Base-by-base conservation (phyloP, 2,329 filamentous ascomycete species). In the Xylariaceae sp. region DNA sequence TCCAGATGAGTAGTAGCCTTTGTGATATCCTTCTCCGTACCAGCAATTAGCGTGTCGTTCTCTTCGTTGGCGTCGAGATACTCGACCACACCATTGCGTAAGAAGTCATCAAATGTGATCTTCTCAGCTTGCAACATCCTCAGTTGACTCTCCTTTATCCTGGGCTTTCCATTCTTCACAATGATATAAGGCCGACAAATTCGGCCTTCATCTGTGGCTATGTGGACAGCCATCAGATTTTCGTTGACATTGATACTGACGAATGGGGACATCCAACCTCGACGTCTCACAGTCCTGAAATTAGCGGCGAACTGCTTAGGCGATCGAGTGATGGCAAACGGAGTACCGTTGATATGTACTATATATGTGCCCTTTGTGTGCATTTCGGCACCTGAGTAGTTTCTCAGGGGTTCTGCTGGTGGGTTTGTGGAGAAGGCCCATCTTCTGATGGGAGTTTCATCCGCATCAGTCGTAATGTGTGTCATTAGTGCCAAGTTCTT, bases 401-500 rank as follows among this genome's bases (percentile, higher is more conserved):
- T 81, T 42, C 88, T 87, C 53, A 95, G 84, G 2, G 87, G 86
- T 64, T 88, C 86, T 39, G 96, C 89, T 58, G 93, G 90, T 2
- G 90, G 88, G 50, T 96, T 92, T 30, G 97, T 81, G 58, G 90
- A 87, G 71, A 92, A 94, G 1, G 97, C 87, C 72, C 95, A 86
- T 69, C 90, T 88, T 68, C 87, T 88, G 13, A 99, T 90, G 0
- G 94, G 92, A 15, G 86, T 90, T 72, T 97, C 94, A 58, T 97
- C 92, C 58, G 96, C 91, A 64, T 96, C 91, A 1, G 94, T 99
- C 0, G 94, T 99, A 68, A 99, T 97, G 71, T 99, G 95, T 55
- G 95, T 99, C 94, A 99, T 99, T 59, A 99, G 80, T 7, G 94
- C 94, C 78, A 99, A 76, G 71, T 99, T 99, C 80, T 99, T 99